phyloP scores from a whole-genome alignment of 1,284 basidiomycete genomes.

The Tranzscheliella williamsii region DNA sequence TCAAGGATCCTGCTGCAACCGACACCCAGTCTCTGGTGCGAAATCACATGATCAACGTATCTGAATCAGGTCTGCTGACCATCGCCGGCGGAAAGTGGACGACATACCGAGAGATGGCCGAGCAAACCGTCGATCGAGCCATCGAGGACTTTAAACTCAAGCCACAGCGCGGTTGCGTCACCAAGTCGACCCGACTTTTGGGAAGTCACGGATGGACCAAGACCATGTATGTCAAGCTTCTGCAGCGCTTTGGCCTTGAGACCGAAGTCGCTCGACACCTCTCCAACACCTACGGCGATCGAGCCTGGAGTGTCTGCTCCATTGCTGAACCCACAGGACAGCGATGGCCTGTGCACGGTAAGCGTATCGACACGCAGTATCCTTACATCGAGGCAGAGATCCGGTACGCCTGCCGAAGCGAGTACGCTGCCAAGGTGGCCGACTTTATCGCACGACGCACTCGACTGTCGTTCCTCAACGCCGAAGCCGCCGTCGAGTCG shows the following conservation, averaged over 20 bases:
- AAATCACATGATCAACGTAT: slow-evolving; percentile 90
- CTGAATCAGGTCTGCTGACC: slow-evolving; percentile 80
- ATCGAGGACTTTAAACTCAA: slow-evolving; percentile 76
- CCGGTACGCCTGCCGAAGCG: slow-evolving; percentile 82
- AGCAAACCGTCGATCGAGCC: slow-evolving; percentile 90
- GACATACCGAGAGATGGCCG: slow-evolving; percentile 90
- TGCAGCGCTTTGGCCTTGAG: slow-evolving; percentile 81
- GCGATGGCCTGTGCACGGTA: slow-evolving; percentile 83
- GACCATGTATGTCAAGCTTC: slow-evolving; percentile 95
- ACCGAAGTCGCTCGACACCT: slow-evolving; percentile 91
- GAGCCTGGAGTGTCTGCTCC: slow-evolving; percentile 89
- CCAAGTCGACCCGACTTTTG: slow-evolving; percentile 78
- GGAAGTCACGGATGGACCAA: slow-evolving; percentile 94
- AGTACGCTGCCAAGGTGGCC: slow-evolving; percentile 86
- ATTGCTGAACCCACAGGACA: slow-evolving; percentile 77
- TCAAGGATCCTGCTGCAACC: slow-evolving; percentile 79
- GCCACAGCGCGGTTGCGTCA: slow-evolving; percentile 70
- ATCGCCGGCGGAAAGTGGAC: slow-evolving; percentile 99
- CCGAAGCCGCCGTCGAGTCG: slow-evolving; percentile 79
- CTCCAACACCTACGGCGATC: slow-evolving; percentile 90
- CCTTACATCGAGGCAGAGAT: slow-evolving; percentile 94
- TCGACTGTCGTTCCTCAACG: slow-evolving; percentile 89
- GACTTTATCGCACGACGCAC: slow-evolving; percentile 92
- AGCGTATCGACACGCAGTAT: slow-evolving; percentile 74
- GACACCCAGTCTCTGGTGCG: slow-evolving; percentile 85